Conservation (phyloP, 139 green algal species). For the Coelastrella sp. region DNA sequence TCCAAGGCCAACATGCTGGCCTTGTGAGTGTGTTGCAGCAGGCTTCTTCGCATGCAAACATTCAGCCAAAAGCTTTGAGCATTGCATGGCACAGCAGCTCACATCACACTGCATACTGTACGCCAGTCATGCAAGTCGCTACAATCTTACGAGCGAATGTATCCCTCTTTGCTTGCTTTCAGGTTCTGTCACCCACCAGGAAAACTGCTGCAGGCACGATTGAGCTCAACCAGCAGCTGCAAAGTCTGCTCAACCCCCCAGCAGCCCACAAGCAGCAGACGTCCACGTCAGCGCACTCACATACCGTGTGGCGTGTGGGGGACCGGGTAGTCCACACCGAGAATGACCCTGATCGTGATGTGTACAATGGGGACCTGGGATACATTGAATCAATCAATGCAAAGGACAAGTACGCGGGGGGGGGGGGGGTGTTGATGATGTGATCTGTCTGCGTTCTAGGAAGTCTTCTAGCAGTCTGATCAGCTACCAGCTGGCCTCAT, state of each 20-base stretch:
- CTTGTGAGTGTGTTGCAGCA: too few relatives aligned
- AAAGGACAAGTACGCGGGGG: not conserved
- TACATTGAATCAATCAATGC: conserved; percentile 59
- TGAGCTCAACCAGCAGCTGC: conserved; percentile 61
- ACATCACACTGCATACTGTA: too few relatives aligned
- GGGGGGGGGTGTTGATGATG: too few relatives aligned
- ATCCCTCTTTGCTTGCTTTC: conserved; percentile 36
- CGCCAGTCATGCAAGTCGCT: too few relatives aligned
- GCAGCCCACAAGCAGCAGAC: not conserved
- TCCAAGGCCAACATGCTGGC: too few relatives aligned
- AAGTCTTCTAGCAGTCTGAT: too few relatives aligned
- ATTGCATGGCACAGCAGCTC: too few relatives aligned
- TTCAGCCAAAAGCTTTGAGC: too few relatives aligned
- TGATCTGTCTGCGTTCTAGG: too few relatives aligned
- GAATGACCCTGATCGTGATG: conserved; percentile 85
- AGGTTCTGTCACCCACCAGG: conserved; percentile 83
- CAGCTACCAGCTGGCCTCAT: too few relatives aligned
- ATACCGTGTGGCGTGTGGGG: conserved; percentile 58
- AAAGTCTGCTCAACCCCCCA: not conserved
- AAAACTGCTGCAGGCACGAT: conserved; percentile 55
- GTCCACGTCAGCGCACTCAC: not conserved
- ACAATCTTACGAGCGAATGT: not conserved
- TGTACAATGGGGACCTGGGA: conserved; percentile 91
- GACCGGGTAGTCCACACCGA: conserved; percentile 81
- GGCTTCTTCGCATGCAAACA: too few relatives aligned